Base-by-base conservation (phyloP, 1,139 yeast species). In the Candida tropicalis region DNA sequence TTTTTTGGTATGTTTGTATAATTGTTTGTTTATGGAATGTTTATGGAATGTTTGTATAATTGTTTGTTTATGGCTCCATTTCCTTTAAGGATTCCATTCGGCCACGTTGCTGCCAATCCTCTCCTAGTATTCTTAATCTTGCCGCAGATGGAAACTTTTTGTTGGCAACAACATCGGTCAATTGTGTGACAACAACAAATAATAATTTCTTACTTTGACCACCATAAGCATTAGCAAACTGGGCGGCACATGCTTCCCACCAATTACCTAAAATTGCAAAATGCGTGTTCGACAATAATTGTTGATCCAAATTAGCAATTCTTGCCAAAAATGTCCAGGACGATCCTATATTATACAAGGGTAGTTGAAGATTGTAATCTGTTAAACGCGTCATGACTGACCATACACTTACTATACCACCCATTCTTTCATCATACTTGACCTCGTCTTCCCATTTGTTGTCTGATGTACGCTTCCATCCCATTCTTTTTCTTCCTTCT, bases 241-340 rank as follows among this genome's bases (percentile, higher is more conserved):
- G 70, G 11, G 54, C 53, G 0, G 88, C 93, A 35, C 86, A 75
- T 5, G 91, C 82, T 51, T 95, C 99, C 96, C 97, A 89, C 97
- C 97, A 91, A 34, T 87, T 79, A 2, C 90, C 83, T 6, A 84
- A 75, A 1, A 87, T 77, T 0, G 83, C 73, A 58, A 76, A 91
- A 58, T 90, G 96, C 0, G 86, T 78, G 51, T 89, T 84, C 0
- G 80, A 70, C 11, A 89, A 58, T 9, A 77, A 59, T 0, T 65
- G 63, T 4, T 56, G 29, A 2, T 79, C 74, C 1, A 77, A 70
- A 60, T 93, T 91, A 34, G 85, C 68, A 45, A 81, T 64, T 38
- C 98, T 72, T 0, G 97, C 85, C 24, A 86, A 54, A 59, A 87
- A 77, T 25, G 58, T 68, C 99, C 99, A 93, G 77, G 91, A 62